These are phyloP conservation scores for Lepidopterella palustris DNA, from an alignment of 495 filamentous ascomycete genomes.

Conservation along the genomic window DNA sequence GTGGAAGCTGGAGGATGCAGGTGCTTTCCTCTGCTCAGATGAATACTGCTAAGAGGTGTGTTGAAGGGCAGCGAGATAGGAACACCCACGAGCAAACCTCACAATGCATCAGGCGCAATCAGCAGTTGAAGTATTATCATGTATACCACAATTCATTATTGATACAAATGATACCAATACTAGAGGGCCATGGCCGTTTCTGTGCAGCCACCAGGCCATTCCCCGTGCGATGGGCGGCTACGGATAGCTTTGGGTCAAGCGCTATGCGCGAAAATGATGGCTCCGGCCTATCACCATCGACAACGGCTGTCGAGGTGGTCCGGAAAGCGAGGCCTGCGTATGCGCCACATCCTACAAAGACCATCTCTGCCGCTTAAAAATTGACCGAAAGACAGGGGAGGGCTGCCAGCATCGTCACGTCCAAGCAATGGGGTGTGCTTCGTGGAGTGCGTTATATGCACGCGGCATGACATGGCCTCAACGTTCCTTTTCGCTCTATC, in stretches of 20 bases:
- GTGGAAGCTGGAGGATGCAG: too few species aligned
- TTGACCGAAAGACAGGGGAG: neutral
- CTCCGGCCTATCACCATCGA: neutral
- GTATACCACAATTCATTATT: too few species aligned
- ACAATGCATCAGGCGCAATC: too few species aligned
- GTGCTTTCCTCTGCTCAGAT: too few species aligned
- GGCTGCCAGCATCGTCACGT: neutral
- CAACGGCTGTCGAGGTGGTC: neutral
- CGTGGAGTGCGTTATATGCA: too few species aligned
- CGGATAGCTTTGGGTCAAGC: neutral
- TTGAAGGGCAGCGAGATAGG: too few species aligned
- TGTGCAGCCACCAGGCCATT: slow-evolving; percentile 22
- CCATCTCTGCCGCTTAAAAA: neutral
- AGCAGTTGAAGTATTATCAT: too few species aligned
- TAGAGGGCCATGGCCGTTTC: slow-evolving; percentile 2
- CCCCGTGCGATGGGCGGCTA: slow-evolving; percentile 20
- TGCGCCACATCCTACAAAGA: neutral
- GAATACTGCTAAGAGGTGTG: too few species aligned
- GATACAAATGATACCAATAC: neutral
- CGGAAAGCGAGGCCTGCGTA: neutral
- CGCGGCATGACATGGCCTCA: too few species aligned
- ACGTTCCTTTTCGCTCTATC: too few species aligned
- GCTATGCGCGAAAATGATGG: neutral
- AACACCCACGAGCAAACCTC: too few species aligned
- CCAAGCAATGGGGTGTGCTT: too few species aligned